Evolutionary conservation across 345 rosid genomes (phyloP).

Genomic region (Microthlaspi erraticum): DNA sequence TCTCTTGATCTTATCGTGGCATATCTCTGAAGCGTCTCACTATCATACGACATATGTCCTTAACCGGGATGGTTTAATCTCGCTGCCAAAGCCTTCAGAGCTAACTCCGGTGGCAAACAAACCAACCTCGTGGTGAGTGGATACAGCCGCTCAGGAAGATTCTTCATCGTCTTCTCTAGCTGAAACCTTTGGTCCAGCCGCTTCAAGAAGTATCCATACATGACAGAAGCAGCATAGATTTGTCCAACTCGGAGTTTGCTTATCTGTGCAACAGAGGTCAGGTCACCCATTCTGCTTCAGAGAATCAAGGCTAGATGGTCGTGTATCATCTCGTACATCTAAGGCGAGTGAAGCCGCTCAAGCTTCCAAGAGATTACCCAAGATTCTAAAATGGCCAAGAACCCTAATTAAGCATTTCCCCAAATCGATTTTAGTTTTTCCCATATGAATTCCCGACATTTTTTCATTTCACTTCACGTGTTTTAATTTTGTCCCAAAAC

Average conservation of each 20-base stretch:
- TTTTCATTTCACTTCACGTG: too few species aligned
- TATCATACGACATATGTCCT: conserved; percentile 88
- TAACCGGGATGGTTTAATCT: conserved; percentile 66
- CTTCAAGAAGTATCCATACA: conserved; percentile 97
- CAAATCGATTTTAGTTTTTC: too few species aligned
- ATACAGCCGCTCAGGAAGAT: conserved; percentile 63
- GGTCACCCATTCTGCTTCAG: conserved; percentile 66
- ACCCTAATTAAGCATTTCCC: too few species aligned
- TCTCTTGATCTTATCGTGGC: conserved; percentile 94
- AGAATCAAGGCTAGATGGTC: conserved; percentile 83
- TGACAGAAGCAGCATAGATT: conserved; percentile 98
- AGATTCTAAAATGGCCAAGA: too few species aligned
- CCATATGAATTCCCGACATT: too few species aligned
- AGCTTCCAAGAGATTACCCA: too few species aligned
- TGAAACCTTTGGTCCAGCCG: conserved; percentile 93
- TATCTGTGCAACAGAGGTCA: conserved; percentile 65
- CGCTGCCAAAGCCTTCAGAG: conserved; percentile 64
- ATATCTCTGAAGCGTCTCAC: conserved; percentile 87
- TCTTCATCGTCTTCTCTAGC: conserved; percentile 94
- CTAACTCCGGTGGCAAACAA: conserved; percentile 56
- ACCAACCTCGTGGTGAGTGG: conserved; percentile 70
- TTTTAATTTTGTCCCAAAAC: too few species aligned
- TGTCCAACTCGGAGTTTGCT: conserved; percentile 96
- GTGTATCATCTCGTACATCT: conserved; percentile 96
- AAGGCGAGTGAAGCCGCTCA: conserved; percentile 78